These are phyloP conservation scores for Cymbopogon citratus DNA, from an alignment of 176 grass and related monocot species.

Conservation along the genomic window DNA sequence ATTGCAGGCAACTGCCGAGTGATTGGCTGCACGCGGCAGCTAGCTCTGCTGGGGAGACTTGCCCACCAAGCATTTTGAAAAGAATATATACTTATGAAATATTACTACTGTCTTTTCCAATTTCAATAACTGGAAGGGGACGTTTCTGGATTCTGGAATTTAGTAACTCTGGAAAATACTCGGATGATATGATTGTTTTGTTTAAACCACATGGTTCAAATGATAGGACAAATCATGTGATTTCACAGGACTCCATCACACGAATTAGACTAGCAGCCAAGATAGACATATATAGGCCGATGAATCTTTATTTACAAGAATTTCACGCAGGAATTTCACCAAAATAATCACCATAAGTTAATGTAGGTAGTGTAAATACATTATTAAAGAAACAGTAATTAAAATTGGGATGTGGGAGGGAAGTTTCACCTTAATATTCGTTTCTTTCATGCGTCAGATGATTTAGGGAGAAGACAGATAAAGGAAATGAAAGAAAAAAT, in stretches of 20 bases:
- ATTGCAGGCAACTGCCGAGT: neutral
- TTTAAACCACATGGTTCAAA: neutral
- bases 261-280: neutral
- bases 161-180: neutral
- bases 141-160: too few relatives aligned
- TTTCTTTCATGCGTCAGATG: too few relatives aligned
- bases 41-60: neutral
- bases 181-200: neutral
- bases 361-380: too few relatives aligned
- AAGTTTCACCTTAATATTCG: too few relatives aligned
- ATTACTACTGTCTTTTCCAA: neutral
- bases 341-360: too few relatives aligned
- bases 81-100: neutral
- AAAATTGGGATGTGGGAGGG: too few relatives aligned
- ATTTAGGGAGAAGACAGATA: too few relatives aligned
- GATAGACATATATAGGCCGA: neutral
- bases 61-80: neutral
- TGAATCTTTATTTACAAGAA: neutral
- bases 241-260: neutral
- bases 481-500: too few relatives aligned
- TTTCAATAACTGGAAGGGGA: neutral
- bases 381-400: too few relatives aligned
- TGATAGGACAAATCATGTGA: neutral
- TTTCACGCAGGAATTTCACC: too few relatives aligned
- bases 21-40: neutral